Conservation (phyloP, 208 protist genomes). For the Acanthamoeba lugdunensis region DNA sequence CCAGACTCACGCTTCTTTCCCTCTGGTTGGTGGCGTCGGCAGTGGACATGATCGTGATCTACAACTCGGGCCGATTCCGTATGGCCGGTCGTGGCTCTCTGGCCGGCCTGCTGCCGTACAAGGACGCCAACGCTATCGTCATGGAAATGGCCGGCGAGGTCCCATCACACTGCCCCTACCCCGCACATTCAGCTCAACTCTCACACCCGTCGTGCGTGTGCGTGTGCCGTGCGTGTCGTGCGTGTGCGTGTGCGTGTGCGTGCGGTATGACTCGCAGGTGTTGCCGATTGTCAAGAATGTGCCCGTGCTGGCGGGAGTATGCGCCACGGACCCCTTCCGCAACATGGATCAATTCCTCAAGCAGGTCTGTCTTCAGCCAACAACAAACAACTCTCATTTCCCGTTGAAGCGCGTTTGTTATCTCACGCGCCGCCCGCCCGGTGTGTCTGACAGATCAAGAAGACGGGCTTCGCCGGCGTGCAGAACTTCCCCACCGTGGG, state of each 20-base stretch:
- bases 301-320: constrained; percentile 50
- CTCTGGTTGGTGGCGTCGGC: not conserved
- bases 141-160: constrained; percentile 67
- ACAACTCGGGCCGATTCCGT: constrained; percentile 66
- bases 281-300: constrained; percentile 60
- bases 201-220: not conserved
- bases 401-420: not conserved
- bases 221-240: not conserved
- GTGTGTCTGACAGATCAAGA: constrained; percentile 35
- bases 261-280: not conserved
- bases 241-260: too few relatives aligned
- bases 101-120: constrained; percentile 67
- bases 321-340: constrained; percentile 58
- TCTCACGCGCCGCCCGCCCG: too few relatives aligned
- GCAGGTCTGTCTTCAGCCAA: too few relatives aligned
- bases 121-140: constrained; percentile 67
- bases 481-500: constrained; percentile 73
- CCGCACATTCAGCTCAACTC: not conserved
- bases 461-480: constrained; percentile 54
- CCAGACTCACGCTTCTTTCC: not conserved
- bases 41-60: constrained; percentile 69
- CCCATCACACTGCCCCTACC: not conserved
- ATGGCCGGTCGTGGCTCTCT: constrained; percentile 63
- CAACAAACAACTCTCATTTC: not conserved
- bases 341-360: constrained; percentile 52